phyloP scores from a whole-genome alignment of 768 basidiomycete species.

The Grammothele lineata region DNA sequence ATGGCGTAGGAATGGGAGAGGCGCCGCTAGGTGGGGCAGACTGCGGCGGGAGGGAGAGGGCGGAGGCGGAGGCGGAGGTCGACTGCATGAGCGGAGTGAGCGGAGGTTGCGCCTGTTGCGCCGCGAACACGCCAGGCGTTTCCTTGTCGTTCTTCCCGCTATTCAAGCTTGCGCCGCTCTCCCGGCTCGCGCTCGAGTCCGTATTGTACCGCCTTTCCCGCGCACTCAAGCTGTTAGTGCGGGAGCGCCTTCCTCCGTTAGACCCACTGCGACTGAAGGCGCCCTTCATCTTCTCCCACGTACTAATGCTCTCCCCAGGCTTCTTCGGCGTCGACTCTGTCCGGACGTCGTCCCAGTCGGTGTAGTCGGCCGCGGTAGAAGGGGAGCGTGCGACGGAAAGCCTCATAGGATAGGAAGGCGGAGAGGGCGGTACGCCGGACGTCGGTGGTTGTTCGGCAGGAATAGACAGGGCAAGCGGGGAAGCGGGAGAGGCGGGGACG shows the following conservation, averaged over 20 bases:
- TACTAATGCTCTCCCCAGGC: conserved; percentile 46
- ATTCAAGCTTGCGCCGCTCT: conserved; percentile 69
- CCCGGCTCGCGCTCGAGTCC: conserved; percentile 69
- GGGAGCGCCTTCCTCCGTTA: conserved; percentile 67
- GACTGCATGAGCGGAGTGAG: conserved; percentile 44
- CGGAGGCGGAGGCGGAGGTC: conserved; percentile 61
- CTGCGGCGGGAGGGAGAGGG: conserved; percentile 56
- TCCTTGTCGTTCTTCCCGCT: conserved; percentile 57
- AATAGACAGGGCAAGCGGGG: conserved; percentile 39
- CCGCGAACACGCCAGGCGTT: conserved; percentile 26
- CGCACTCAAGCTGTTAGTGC: conserved; percentile 69
- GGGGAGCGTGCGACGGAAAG: conserved; percentile 64
- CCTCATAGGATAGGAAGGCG: conserved; percentile 50
- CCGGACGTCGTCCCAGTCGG: conserved; percentile 28
- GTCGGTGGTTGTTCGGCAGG: conserved; percentile 33
- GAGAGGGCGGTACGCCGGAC: conserved; percentile 45
- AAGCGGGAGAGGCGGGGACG: conserved; percentile 47
- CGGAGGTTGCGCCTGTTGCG: conserved; percentile 36
- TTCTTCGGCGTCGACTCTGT: conserved; percentile 46
- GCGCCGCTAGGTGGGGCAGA: conserved; percentile 46
- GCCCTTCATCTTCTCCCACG: conserved; percentile 73
- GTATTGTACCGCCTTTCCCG: conserved; percentile 66
- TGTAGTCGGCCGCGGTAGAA: conserved; percentile 22
- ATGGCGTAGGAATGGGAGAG: conserved; percentile 77
- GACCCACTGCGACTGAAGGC: conserved; percentile 65